These are phyloP conservation scores for Psilocybe cubensis DNA, from an alignment of 768 basidiomycete genomes.

Conservation along the genomic window DNA sequence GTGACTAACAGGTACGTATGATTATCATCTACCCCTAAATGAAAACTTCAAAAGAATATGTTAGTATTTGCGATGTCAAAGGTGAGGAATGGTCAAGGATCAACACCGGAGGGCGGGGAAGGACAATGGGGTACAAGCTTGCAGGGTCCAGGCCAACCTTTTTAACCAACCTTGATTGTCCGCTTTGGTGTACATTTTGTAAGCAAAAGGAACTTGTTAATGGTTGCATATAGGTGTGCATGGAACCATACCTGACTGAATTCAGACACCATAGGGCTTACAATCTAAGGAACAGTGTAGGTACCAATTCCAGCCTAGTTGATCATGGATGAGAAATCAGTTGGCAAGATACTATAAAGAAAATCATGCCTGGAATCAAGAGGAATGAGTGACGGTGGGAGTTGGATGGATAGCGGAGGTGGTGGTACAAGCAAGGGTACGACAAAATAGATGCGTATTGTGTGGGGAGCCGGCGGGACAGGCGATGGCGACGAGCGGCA, in stretches of 20 bases:
- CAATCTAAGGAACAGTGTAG: constrained; percentile 44
- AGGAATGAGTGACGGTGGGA: no score
- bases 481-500: no score
- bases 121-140: constrained; percentile 38
- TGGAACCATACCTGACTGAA: constrained; percentile 37
- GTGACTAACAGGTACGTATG: no score
- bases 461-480: no score
- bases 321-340: background rate
- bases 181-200: constrained; percentile 32
- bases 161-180: constrained; percentile 35
- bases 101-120: constrained; percentile 44
- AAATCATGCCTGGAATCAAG: background rate
- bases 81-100: constrained; percentile 32
- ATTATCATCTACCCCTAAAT: no score
- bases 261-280: constrained; percentile 43
- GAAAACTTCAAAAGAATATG: no score
- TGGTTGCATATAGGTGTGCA: constrained; percentile 30
- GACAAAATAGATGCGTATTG: no score
- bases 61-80: constrained; percentile 18
- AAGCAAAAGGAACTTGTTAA: constrained; percentile 37
- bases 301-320: constrained; percentile 58
- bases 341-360: background rate
- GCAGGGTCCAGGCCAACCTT: constrained; percentile 40
- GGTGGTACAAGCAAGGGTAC: no score
- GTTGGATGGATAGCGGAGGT: no score